These are phyloP conservation scores for Penicillium verhagenii DNA, from an alignment of 495 filamentous ascomycete genomes.

Conservation along the genomic window DNA sequence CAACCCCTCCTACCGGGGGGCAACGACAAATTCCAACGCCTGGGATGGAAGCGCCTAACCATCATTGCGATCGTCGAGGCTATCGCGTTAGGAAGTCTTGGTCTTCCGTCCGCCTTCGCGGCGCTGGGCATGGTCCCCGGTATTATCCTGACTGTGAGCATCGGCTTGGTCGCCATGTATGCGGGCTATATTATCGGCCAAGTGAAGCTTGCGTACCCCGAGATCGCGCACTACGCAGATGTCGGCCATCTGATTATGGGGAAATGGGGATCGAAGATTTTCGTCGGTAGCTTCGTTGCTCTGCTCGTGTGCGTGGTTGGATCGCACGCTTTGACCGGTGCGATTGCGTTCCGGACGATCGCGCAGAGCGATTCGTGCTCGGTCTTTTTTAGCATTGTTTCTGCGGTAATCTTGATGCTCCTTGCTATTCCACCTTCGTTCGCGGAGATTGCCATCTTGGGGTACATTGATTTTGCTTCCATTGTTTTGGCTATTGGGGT, in stretches of 20 bases:
- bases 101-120: conserved; percentile 57
- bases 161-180: conserved; percentile 67
- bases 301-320: conserved; percentile 66
- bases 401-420: conserved; percentile 57
- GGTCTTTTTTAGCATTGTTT: conserved; percentile 60
- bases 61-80: conserved; percentile 59
- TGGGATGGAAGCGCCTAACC: conserved; percentile 39
- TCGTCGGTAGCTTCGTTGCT: conserved; percentile 55
- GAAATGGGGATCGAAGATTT: conserved; percentile 55
- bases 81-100: conserved; percentile 60
- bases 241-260: conserved; percentile 61
- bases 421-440: conserved; percentile 58
- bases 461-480: conserved; percentile 61
- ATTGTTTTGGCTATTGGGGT: conserved; percentile 66
- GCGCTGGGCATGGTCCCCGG: conserved; percentile 58
- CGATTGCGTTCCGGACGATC: conserved; percentile 63
- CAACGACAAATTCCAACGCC: conserved; percentile 25
- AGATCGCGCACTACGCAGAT: conserved; percentile 64
- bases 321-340: conserved; percentile 68
- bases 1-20: conserved; percentile 4
- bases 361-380: conserved; percentile 59
- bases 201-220: conserved; percentile 63
- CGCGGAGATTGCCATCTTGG: conserved; percentile 54
- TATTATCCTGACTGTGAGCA: conserved; percentile 49
- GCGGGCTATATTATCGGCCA: conserved; percentile 70